Base-by-base conservation (phyloP, 2,329 filamentous ascomycete genomes). In the Ophiocordyceps camponoti-floridani region DNA sequence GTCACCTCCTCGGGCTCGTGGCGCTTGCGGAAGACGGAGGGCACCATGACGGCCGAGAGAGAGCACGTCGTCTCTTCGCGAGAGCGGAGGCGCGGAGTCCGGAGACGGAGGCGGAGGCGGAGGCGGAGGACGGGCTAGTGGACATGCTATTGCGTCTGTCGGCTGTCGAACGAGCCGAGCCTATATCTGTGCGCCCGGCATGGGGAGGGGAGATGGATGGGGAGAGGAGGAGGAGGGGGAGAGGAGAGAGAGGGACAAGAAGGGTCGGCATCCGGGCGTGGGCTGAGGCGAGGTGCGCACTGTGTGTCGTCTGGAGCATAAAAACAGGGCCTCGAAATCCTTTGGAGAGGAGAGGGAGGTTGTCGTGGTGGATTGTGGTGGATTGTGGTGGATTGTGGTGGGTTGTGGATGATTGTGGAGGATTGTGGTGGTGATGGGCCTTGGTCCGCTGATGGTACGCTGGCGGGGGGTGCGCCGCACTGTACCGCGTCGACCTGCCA, bases 1-100 rank as follows among this genome's bases (percentile, higher is more conserved):
- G 62, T 67, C 52, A 67, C 61, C 47, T 66, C 62, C 56, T 66
- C 65, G 47, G 62, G 56, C 58, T 68, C 63, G 50, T 63, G 62
- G 53, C 66, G 62, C 54, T 65, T 66, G 54, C 65, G 66, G 49
- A 69, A 66, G 48, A 66, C 52, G 43, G 57, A 59, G 46, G 55
- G 54, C 47, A 55, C 54, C 58, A 62, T 63, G 50, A 37, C 11
- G 33, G 8, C 13, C 14, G 16, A 37, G 33, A 6, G 23, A 23
- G 23, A 23, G 23, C 23, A 3, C 23, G 23, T 23, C 23, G 23
- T 23, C 23, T 37, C 33, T 37, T 37, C 16, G 33, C 33, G 33
- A n/a, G 14, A 37, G 33, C 33, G 33, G 33, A 37, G 33, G 9
- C 33, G 33, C 33, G 33, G 33, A 37, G 8, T 23, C 5, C 33